A percentile compares a stretch with the other conserved stretches of the same genome.
These are phyloP conservation scores for Aspergillus nidulans DNA, from an alignment of 495 filamentous ascomycete species.

Conservation along the genomic window DNA sequence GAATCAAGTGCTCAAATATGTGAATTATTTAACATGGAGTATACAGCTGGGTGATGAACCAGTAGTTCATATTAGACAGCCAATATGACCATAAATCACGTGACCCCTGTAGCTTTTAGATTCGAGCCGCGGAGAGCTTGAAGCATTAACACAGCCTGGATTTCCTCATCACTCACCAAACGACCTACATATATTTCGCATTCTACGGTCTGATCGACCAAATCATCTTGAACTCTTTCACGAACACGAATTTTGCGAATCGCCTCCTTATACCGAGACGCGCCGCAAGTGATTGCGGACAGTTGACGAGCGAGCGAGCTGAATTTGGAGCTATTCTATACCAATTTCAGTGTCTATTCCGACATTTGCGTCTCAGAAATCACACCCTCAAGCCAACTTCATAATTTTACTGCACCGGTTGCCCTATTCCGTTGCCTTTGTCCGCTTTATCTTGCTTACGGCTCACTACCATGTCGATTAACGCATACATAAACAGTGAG, in stretches of 20 bases:
- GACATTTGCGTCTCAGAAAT: not conserved
- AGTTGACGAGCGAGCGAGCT: not conserved
- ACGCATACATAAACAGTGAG: conserved; percentile 63
- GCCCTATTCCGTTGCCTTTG: not conserved
- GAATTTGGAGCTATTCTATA: not conserved
- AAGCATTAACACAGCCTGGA: not conserved
- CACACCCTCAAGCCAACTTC: not conserved
- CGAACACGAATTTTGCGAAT: not conserved
- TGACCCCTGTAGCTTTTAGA: not conserved
- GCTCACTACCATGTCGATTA: conserved; percentile 55
- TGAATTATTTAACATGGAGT: not conserved
- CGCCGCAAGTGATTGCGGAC: not conserved
- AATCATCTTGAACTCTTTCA: not conserved
- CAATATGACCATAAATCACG: not conserved
- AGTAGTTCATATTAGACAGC: not conserved
- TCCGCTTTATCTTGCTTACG: not conserved
- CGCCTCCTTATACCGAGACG: not conserved
- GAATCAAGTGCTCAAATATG: not conserved
- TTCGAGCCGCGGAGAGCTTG: not conserved
- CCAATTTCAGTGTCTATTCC: not conserved
- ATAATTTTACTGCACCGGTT: not conserved
- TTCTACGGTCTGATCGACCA: not conserved
- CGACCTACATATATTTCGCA: too few species aligned
- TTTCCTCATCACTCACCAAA: not conserved
- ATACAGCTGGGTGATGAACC: not conserved